Evolutionary conservation across 495 filamentous ascomycete genomes (phyloP).

Genomic region (Penicillium paradoxum): DNA sequence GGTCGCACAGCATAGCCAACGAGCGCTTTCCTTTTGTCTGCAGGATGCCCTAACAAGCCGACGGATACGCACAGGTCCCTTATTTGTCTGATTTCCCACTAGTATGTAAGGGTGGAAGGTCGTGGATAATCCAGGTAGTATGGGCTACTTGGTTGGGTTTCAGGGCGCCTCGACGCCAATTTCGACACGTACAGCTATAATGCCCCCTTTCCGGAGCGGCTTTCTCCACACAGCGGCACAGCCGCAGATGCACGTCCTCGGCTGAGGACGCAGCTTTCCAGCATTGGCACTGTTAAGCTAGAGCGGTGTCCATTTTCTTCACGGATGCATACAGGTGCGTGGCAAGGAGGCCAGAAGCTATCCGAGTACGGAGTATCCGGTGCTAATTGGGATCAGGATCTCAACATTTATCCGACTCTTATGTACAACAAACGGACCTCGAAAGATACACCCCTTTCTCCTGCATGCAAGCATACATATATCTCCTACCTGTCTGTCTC

Average conservation of each 20-base stretch:
- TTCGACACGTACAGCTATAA: neutral
- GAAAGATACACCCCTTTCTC: constrained; percentile 1
- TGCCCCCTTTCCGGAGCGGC: neutral
- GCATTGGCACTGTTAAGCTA: neutral
- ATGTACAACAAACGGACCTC: neutral
- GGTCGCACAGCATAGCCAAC: constrained; percentile 3
- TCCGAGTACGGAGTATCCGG: no score
- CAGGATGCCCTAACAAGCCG: neutral
- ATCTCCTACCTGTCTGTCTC: constrained; percentile 21
- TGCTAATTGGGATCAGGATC: neutral
- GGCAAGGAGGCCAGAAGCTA: neutral
- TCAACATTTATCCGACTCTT: neutral
- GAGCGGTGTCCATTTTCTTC: neutral
- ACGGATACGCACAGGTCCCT: neutral
- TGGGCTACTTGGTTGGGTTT: neutral
- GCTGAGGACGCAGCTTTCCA: neutral
- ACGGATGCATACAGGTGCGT: neutral
- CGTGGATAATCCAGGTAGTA: neutral
- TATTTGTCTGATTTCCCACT: neutral
- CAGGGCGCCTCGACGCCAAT: neutral
- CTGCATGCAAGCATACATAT: constrained; percentile 14
- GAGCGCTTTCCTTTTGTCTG: neutral
- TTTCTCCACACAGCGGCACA: constrained; percentile 1
- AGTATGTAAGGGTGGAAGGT: neutral
- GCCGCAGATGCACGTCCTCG: neutral